These are phyloP conservation scores for Blumeriella jaapii DNA, from an alignment of 2,329 filamentous ascomycete genomes.

Conservation along the genomic window DNA sequence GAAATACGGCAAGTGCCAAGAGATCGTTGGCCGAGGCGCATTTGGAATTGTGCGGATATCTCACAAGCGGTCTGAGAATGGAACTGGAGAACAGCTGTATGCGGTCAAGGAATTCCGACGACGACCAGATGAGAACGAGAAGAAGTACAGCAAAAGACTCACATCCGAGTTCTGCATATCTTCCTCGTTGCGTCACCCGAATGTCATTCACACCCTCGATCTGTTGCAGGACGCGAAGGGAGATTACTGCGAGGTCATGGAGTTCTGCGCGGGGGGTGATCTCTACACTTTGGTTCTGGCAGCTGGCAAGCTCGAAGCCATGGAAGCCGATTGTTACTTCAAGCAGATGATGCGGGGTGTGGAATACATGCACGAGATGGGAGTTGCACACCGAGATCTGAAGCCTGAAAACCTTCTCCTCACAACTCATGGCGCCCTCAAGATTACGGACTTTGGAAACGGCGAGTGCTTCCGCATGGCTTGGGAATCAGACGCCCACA, in stretches of 20 bases:
- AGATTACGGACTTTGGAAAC: constrained; percentile 98
- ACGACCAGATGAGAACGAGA: constrained; percentile 84
- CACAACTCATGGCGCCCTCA: constrained; percentile 83
- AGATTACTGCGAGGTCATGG: constrained; percentile 98
- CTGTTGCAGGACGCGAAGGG: constrained; percentile 92
- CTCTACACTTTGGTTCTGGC: constrained; percentile 88
- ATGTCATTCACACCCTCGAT: constrained; percentile 95
- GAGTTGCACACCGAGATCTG: constrained; percentile 88
- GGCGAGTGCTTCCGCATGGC: constrained; percentile 99
- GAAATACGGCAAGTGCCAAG: constrained; percentile 97
- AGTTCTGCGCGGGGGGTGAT: constrained; percentile 94
- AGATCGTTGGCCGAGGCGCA: constrained; percentile 88
- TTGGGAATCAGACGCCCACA: constrained; percentile 96
- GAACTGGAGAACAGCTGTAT: constrained; percentile 77
- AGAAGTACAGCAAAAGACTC: constrained; percentile 94
- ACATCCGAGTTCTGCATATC: constrained; percentile 98
- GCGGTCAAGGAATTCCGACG: constrained; percentile 97
- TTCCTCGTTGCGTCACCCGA: constrained; percentile 88
- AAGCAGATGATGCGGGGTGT: constrained; percentile 99
- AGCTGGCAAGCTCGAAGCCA: constrained; percentile 80
- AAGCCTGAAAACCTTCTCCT: constrained; percentile 95
- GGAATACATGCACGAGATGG: constrained; percentile 99
- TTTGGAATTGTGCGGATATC: constrained; percentile 97
- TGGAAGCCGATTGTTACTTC: constrained; percentile 95
- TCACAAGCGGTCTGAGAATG: constrained; percentile 81